Evolutionary conservation across 108 stramenopile species (phyloP), one percentile per base, ranked within the genome.

Genomic region (Cylindrotheca fusiformis): DNA sequence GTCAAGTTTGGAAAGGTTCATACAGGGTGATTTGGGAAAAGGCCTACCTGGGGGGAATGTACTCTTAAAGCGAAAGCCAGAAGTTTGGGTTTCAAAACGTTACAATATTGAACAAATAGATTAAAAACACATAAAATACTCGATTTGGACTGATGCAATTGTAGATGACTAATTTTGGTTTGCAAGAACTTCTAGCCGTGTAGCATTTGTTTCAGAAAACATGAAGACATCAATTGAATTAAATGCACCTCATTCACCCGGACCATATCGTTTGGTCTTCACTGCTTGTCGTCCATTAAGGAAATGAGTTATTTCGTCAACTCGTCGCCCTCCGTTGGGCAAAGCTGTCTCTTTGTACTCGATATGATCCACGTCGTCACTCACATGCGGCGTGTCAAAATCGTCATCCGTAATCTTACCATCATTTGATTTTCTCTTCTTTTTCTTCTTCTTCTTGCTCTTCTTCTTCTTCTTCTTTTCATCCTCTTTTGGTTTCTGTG

Each of bases 1-100:
- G 53, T 74, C 26, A 47, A 23, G 0, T 67, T 74, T 32, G 45
- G 48, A 26, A 20, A 47, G 30, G 72, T 74, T 14, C 61, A 72
- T 47, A 53, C 57, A 3, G 63, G 36, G 41, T 58, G 17, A 41
- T 6, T 14, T 41, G 36, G 6, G 36, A n/a, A n/a, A n/a, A n/a
- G n/a, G n/a, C n/a, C n/a, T n/a, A n/a, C n/a, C n/a, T n/a, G n/a
- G n/a, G n/a, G n/a, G n/a, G n/a, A n/a, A n/a, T n/a, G n/a, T n/a
- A n/a, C n/a, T n/a, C n/a, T n/a, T n/a, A n/a, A n/a, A n/a, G n/a
- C n/a, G n/a, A n/a, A n/a, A n/a, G n/a, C n/a, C n/a, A n/a, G n/a
- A n/a, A n/a, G n/a, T n/a, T n/a, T n/a, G n/a, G n/a, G n/a, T n/a
- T n/a, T n/a, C n/a, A n/a, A n/a, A n/a, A n/a, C n/a, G n/a, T n/a